Base-by-base conservation (phyloP, 495 filamentous ascomycete genomes). In the Hypoxylon crocopeplum region DNA sequence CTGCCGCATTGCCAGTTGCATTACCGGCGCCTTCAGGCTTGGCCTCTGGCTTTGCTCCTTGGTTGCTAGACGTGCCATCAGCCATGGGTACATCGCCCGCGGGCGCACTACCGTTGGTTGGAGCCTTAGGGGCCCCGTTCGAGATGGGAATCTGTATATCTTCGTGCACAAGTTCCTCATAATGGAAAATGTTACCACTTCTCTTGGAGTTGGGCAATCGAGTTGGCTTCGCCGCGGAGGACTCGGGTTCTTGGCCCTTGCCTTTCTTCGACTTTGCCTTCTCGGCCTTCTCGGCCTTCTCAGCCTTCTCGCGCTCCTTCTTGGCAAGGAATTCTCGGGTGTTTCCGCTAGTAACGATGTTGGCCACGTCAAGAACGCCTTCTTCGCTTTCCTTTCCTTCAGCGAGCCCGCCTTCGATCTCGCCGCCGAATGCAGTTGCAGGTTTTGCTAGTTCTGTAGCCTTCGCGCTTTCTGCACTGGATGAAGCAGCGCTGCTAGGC, bases 291-390 rank as follows among this genome's bases (percentile, higher is more conserved):
- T n/a, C n/a, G n/a, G n/a, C n/a, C 96, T 34, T 34, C 32, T 34
- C 32, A 7, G 32, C 91, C 72, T 88, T 92, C 62, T 98, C 32
- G 13, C 32, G 32, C 12, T 34, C 95, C 66, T 91, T 88, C 67
- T 89, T 90, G 5, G 91, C 93, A 8, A 98, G 78, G 62, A 91
- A 97, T 64, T 98, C 95, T 48, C 85, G 87, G 34, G 93, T 93
- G 75, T 97, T 91, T 29, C 94, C 95, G 54, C 88, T 92, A 0
- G 86, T 84, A 16, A 98, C 92, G 61, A 98, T 96, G 54, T 87
- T 93, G 16, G 94, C 94, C 24, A 98, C 92, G 68, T 98, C 92
- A 11, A 98, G 77, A 3, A 94, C 90, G 2, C 94, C 94, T 47
- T 98, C 94, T 7, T 86, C 81, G 3, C 77, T 73, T 4, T 72